Evolutionary conservation across 2,329 filamentous ascomycete species (phyloP).

Genomic region (Eutypella sp.): DNA sequence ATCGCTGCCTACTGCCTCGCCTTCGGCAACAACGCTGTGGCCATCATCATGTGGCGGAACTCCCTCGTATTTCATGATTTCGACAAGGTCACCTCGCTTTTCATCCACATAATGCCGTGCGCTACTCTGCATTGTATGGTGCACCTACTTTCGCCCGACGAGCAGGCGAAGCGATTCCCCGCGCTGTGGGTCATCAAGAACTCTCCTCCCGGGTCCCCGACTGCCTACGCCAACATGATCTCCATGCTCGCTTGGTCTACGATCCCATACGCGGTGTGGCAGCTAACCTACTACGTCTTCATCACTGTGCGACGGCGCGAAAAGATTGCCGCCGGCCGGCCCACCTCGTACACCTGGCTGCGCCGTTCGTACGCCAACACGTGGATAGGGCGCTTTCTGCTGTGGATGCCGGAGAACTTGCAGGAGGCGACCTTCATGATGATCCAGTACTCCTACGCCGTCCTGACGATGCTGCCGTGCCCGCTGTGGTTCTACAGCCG

Average conservation of each 20-base stretch:
- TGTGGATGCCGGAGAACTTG: constrained; percentile 66
- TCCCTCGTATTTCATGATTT: constrained; percentile 97
- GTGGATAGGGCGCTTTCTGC: constrained; percentile 81
- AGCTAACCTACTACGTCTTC: constrained; percentile 85
- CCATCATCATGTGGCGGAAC: constrained; percentile 99
- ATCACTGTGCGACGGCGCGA: constrained; percentile 93
- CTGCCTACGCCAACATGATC: constrained; percentile 69
- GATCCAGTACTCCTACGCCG: constrained; percentile 88
- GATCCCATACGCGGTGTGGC: constrained; percentile 89
- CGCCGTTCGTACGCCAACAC: constrained; percentile 84
- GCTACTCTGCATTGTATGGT: constrained; percentile 89
- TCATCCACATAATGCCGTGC: constrained; percentile 99
- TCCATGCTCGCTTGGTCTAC: constrained; percentile 95
- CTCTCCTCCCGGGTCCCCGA: constrained; percentile 62
- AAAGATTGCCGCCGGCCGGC: constrained; percentile 91
- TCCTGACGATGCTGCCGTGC: constrained; percentile 90
- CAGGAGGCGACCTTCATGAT: constrained; percentile 93
- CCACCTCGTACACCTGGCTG: constrained; percentile 97
- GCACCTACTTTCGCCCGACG: constrained; percentile 65
- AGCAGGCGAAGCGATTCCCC: constrained; percentile 69
- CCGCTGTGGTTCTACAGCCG: constrained; percentile 91
- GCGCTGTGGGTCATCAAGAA: constrained; percentile 78
- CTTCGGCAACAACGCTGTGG: constrained; percentile 94
- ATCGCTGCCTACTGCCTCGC: constrained; percentile 89
- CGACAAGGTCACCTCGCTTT: constrained; percentile 97